Evolutionary conservation across 208 protist genomes (phyloP).

Genomic region (Tritrichomonas musculus): DNA sequence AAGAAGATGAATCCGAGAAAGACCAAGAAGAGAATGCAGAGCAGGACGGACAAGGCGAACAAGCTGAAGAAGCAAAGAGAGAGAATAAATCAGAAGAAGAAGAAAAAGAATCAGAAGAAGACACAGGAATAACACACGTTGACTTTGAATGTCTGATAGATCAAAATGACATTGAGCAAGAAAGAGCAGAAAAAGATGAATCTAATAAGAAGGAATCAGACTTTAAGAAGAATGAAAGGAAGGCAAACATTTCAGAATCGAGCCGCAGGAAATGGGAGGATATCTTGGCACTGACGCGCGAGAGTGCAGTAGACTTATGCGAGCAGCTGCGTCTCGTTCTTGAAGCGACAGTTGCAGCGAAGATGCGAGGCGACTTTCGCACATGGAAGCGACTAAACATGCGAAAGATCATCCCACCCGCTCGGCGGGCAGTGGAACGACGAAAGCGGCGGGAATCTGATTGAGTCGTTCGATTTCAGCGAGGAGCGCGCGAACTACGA

Average conservation of each 20-base stretch:
- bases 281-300: slow-evolving; percentile 75
- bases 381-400: slow-evolving; percentile 99
- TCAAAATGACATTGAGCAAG: neutral
- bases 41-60: slow-evolving; percentile 40
- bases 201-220: neutral
- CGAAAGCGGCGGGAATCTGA: slow-evolving; percentile 43
- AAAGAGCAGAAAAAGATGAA: neutral
- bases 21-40: slow-evolving; percentile 39
- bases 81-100: slow-evolving; percentile 41
- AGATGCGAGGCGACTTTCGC: slow-evolving; percentile 96
- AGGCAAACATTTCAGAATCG: neutral
- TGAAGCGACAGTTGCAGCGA: slow-evolving; percentile 86
- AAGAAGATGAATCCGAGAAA: slow-evolving; percentile 26
- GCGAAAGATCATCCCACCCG: slow-evolving; percentile 96
- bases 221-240: neutral
- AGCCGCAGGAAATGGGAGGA: slow-evolving; percentile 31
- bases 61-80: neutral
- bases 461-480: slow-evolving; percentile 35
- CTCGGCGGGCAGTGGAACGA: slow-evolving; percentile 80
- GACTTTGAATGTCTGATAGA: neutral
- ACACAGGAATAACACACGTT: neutral
- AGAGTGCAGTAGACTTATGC: slow-evolving; percentile 84
- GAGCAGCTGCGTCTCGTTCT: slow-evolving; percentile 97
- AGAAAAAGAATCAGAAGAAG: no score
- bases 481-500: neutral